Evolutionary conservation across 192 early-diverging fungal species (phyloP).

Genomic region (Coemansia sp.): DNA sequence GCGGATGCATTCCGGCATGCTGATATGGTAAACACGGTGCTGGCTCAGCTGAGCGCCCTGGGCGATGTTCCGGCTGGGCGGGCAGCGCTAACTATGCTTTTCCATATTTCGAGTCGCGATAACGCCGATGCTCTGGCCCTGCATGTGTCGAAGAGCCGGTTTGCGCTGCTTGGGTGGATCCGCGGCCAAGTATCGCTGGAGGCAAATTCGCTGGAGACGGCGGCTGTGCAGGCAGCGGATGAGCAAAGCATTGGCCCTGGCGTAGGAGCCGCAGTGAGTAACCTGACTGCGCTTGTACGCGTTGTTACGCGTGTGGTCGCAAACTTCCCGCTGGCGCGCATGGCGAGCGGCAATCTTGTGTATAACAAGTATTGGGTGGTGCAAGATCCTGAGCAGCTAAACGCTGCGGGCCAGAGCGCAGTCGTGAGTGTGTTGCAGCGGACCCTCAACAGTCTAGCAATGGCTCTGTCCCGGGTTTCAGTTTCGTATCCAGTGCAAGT

Average conservation of each 20-base stretch:
- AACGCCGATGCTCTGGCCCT: constrained; percentile 27
- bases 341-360: constrained; percentile 1
- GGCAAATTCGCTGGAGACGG: constrained; percentile 20
- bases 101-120: constrained; percentile 27
- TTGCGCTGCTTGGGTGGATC: constrained; percentile 45
- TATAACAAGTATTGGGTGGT: constrained; percentile 46
- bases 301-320: constrained; percentile 25
- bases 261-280: constrained; percentile 20
- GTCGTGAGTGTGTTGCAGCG: constrained; percentile 14
- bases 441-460: constrained; percentile 1
- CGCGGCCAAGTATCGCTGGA: constrained; percentile 35
- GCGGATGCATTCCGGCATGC: constrained; percentile 17
- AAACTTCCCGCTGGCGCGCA: constrained; percentile 28
- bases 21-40: constrained; percentile 22
- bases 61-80: constrained; percentile 40
- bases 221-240: background rate
- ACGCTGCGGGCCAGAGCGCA: constrained; percentile 34
- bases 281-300: constrained; percentile 37
- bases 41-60: constrained; percentile 34
- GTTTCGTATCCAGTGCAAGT: background rate
- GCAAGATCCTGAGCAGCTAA: constrained; percentile 15
- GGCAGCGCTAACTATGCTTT: constrained; percentile 32
- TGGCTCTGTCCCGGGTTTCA: background rate
- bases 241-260: constrained; percentile 4
- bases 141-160: constrained; percentile 34